Evolutionary conservation across 805 yeast species (phyloP).

Genomic region (Kazachstania africana): DNA sequence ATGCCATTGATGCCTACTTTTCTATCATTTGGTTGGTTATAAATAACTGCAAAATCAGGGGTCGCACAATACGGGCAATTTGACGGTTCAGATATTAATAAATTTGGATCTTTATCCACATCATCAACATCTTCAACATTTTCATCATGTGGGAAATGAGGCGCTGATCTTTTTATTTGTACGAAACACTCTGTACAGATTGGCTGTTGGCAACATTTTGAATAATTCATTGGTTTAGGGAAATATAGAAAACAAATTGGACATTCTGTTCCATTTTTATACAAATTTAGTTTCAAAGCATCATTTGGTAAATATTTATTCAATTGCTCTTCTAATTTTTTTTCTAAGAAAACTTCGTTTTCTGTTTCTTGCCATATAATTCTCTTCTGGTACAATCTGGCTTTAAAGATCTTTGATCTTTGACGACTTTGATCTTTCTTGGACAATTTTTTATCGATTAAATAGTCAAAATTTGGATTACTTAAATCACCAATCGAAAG

Average conservation of each 20-base stretch:
- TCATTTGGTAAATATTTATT: slow-evolving; percentile 15
- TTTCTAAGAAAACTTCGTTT: slow-evolving; percentile 50
- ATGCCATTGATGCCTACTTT: slow-evolving; percentile 46
- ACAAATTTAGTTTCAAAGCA: slow-evolving; percentile 39
- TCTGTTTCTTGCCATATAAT: slow-evolving; percentile 42
- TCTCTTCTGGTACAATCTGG: slow-evolving; percentile 30
- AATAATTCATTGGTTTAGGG: slow-evolving; percentile 56
- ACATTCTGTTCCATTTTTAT: slow-evolving; percentile 40
- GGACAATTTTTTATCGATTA: slow-evolving; percentile 19
- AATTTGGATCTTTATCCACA: slow-evolving; percentile 37
- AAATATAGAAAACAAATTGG: slow-evolving; percentile 31
- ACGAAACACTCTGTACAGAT: slow-evolving; percentile 96
- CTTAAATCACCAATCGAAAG: slow-evolving; percentile 23
- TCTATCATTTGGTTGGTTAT: slow-evolving; percentile 47
- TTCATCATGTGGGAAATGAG: slow-evolving; percentile 77
- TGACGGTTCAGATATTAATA: slow-evolving; percentile 76
- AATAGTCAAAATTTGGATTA: slow-evolving; percentile 17
- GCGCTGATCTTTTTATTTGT: slow-evolving; percentile 58
- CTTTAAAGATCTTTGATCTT: slow-evolving; percentile 22
- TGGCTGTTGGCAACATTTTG: slow-evolving; percentile 86
- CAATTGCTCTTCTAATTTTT: slow-evolving; percentile 26
- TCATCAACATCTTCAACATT: slow-evolving; percentile 18
- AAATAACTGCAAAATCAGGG: slow-evolving; percentile 73
- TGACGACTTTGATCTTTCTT: slow-evolving; percentile 23
- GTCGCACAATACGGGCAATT: slow-evolving; percentile 90